Base-by-base conservation (phyloP, 176 grass and related monocot genomes). In the barley (Hordeum vulgare) region DNA sequence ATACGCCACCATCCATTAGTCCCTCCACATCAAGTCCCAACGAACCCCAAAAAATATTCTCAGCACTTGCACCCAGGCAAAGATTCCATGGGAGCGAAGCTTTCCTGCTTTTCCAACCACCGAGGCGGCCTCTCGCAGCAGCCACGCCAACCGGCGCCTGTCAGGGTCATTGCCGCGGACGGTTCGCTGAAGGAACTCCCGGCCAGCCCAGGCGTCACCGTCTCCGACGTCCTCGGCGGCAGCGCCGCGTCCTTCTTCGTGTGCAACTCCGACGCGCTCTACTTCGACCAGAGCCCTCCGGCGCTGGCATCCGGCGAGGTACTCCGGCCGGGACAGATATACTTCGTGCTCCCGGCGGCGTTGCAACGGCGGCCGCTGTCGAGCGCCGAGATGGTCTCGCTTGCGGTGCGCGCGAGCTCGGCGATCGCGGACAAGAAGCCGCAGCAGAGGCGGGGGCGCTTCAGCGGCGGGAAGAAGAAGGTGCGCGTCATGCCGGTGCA, bases 181-280 rank as follows among this genome's bases (percentile, higher is more conserved):
- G 90, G 93, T 7, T 94, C 93, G 20, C 85, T 94, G 4, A 84
- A 66, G 62, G 90, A 92, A 72, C 75, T 89, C 36, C 44, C 78
- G 2, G 26, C 31, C 4, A 40, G 44, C 3, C 1, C 53, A 1
- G 8, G 59, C 5, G 45, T 64, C 58, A 24, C 87, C 4, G 85
- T 83, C 12, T 66, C 89, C 11, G 45, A 87, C 73, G 44, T 79
- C 23, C 87, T 90, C 15, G 25, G 34, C 20, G 33, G 11, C 1
- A 24, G 34, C 0, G 37, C 12, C n/a, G 56, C 53, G 17, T 36
- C 56, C n/a, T 88, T 83, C 87, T 80, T 94, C 42, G n/a, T 83
- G 40, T 92, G 90, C 90, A 90, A 59, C 56, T 90, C 93, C 14
- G 90, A 92, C 75, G 77, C 35, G 53, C 90, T 94, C 28, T 92